Base-by-base conservation (phyloP, 2,329 filamentous ascomycete genomes). In the Cucurbitaria berberidis region DNA sequence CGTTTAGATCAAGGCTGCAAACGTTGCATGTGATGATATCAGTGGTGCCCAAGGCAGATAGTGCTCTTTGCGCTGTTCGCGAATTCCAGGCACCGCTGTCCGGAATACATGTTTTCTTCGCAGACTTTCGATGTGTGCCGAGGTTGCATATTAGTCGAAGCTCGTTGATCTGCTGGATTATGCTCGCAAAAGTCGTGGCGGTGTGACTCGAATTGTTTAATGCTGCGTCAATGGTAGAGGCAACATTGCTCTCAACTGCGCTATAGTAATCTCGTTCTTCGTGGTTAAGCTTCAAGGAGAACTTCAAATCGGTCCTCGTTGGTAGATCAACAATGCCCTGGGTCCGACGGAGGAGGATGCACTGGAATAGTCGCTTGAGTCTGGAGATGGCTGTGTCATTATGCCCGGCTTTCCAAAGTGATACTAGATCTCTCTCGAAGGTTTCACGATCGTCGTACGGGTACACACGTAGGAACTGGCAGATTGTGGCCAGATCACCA, bases 141-240 rank as follows among this genome's bases (percentile, higher is more conserved):
- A 82, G 57, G 41, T 81, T 78, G 32, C 81, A 82, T 3, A 82
- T 64, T n/a, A 80, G 63, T 0, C 80, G 68, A 39, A 82, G 58
- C 0, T 69, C 62, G 22, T 82, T 76, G 27, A 83, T 80, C 34
- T 74, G 69, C 49, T 80, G 76, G 0, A 82, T 49, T 0, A 76
- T 74, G 40, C 78, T 81, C 10, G 76, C 64, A 39, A 74, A 80
- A 1, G 66, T 51, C 0, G 55, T 54, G 0, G 53, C 26, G 0
- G 48, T 15, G 0, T 57, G 56, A 0, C 51, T 40, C 1, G 55
- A 46, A 0, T 53, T 21, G 9, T 18, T n/a, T 1, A 77, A 39
- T 2, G 70, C 70, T 5, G 77, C 68, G 1, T 77, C 69, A 4
- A 56, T 16, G 10, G 40, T 22, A 6, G 32, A 27, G 2, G 30